Conservation (phyloP, 2,329 filamentous ascomycete genomes). For the Tolypocladium album region DNA sequence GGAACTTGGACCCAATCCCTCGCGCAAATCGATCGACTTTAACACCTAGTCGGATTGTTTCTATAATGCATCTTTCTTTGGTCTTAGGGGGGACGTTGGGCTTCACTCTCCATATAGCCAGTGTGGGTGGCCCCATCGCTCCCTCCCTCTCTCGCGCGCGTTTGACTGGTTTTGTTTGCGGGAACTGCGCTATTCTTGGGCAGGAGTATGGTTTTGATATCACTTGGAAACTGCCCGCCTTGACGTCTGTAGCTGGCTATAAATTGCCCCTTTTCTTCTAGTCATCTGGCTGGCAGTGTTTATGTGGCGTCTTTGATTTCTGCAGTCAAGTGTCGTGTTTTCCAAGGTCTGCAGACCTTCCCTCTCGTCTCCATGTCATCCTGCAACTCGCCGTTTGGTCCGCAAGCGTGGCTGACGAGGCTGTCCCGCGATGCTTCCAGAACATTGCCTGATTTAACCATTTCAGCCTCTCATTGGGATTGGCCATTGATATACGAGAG, state of each 20-base stretch:
- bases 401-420: not conserved
- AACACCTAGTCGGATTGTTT: not conserved
- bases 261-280: not conserved
- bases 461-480: not conserved
- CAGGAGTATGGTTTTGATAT: not conserved
- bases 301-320: not conserved
- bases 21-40: not conserved
- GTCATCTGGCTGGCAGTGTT: not conserved
- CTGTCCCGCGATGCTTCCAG: not conserved
- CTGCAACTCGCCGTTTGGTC: not conserved
- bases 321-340: not conserved
- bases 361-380: not conserved
- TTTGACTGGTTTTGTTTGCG: not conserved
- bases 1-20: not conserved
- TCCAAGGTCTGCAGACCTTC: not conserved
- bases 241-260: not conserved
- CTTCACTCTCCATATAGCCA: not conserved
- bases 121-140: not conserved
- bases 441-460: not conserved
- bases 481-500: not conserved
- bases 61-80: not conserved
- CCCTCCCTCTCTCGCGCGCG: not conserved
- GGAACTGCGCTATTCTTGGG: not conserved
- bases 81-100: not conserved
- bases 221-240: not conserved